A percentile compares a stretch with the other conserved stretches of the same genome.
Conservation (phyloP, 768 basidiomycete genomes). For the Mycena sanguinolenta region DNA sequence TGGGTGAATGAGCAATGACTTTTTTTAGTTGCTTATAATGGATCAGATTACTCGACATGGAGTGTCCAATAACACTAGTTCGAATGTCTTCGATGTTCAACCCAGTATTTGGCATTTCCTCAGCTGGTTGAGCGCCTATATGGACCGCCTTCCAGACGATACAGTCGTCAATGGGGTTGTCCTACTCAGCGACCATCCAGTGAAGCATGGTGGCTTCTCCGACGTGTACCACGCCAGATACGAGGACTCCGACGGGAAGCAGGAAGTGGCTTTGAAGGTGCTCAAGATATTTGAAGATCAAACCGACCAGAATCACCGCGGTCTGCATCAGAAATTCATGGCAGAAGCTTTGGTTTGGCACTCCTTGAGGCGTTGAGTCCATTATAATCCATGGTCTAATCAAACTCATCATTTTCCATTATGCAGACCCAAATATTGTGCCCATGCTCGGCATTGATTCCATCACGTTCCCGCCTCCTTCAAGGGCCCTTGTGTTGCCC, state of each 20-base stretch:
- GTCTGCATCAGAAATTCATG: neutral
- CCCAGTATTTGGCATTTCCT: neutral
- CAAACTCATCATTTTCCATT: neutral
- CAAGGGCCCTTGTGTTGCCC: neutral
- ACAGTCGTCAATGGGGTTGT: neutral
- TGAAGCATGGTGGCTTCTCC: neutral
- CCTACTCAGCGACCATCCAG: neutral
- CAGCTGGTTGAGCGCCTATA: neutral
- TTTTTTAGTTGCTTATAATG: neutral
- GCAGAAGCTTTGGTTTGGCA: neutral
- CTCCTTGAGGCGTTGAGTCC: constrained; percentile 1
- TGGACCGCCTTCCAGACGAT: neutral
- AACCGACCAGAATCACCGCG: neutral
- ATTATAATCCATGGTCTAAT: neutral
- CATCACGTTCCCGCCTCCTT: neutral
- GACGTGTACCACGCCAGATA: constrained; percentile 2
- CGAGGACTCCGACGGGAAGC: neutral
- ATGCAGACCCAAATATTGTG: neutral
- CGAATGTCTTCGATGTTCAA: neutral
- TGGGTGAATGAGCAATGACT: neutral
- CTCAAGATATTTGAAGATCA: neutral
- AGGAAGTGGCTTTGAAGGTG: no score
- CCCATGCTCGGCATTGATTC: neutral
- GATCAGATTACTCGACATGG: neutral
- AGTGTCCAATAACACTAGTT: neutral